phyloP scores from a whole-genome alignment of 1,284 basidiomycete genomes.

The Cryptococcus amylolentus region DNA sequence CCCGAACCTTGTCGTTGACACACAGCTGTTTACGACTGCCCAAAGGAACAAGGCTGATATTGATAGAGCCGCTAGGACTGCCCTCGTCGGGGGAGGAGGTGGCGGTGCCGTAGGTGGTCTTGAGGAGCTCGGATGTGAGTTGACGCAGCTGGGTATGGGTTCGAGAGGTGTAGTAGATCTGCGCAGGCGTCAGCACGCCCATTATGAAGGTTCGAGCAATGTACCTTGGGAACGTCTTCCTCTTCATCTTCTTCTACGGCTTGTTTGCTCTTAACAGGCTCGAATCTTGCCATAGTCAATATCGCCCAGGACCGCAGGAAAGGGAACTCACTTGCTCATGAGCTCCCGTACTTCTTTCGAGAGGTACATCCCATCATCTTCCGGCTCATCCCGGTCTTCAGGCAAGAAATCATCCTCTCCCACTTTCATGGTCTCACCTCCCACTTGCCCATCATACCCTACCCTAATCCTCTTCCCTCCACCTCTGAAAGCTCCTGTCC shows the following conservation, averaged over 20 bases:
- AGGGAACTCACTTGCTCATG: constrained; percentile 64
- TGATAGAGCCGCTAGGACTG: constrained; percentile 52
- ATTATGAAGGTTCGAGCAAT: background rate
- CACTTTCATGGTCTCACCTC: constrained; percentile 31
- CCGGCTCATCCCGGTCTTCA: constrained; percentile 48
- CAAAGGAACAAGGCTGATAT: constrained; percentile 65
- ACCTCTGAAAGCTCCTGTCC: constrained; percentile 18
- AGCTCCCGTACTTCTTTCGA: constrained; percentile 74
- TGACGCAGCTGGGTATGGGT: constrained; percentile 95
- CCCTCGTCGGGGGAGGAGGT: constrained; percentile 27
- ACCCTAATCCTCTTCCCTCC: constrained; percentile 17
- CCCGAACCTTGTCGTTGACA: constrained; percentile 68
- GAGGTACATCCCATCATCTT: constrained; percentile 58
- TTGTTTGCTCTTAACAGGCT: constrained; percentile 21
- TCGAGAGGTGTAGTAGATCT: constrained; percentile 87
- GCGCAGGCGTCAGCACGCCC: background rate
- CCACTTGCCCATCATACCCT: constrained; percentile 57
- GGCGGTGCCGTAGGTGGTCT: constrained; percentile 48
- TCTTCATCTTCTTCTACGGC: constrained; percentile 35
- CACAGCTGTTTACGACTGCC: constrained; percentile 92
- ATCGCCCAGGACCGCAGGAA: background rate
- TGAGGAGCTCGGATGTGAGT: constrained; percentile 78
- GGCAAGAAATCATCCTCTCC: constrained; percentile 65
- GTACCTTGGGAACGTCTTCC: constrained; percentile 49
- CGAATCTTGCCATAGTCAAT: constrained; percentile 17